Base-by-base conservation (phyloP, 1,284 basidiomycete genomes). In the Austroboletus olivaceoglutinosus region DNA sequence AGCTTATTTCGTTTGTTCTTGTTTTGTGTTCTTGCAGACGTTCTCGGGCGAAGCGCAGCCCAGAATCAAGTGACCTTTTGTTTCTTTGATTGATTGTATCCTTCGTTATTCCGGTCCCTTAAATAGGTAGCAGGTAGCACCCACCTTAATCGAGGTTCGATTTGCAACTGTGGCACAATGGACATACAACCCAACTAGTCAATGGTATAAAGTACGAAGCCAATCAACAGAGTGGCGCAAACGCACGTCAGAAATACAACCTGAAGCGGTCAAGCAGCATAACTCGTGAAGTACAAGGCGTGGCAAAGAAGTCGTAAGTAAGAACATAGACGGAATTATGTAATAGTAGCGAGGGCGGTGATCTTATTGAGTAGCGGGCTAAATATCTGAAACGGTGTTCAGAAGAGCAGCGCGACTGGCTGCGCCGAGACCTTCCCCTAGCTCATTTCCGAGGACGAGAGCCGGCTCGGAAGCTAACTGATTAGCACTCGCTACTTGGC, bases 381-480 rank as follows among this genome's bases (percentile, higher is more conserved):
- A 81, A 12, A 78, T 53, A 18, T 76, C 63, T 25, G 76, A 61
- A 25, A 81, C 68, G 62, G 76, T 78, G 65, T 71, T 80, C 56
- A 88, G 64, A 43, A 88, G 50, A 38, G 76, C 83, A 29, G 71
- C 78, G 23, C 80, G 79, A 39, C 77, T 73, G 38, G 73, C 71
- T 36, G 70, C 61, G 47, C 77, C 74, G 15, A 79, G 50, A 45
- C 69, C 65, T 53, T 77, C 74, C 30, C 73, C 76, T 8, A 55
- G 59, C 62, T 82, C 82, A 22, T 71, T 73, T 29, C 67, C 66
- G 10, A 75, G 53, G 45, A 69, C 52, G 21, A 63, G 60, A 15
- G 58, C 67, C 13, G 75, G 73, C 16, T 73, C 71, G 5, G 77
- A 73, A 44, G 65, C 47, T 18, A 48, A 16, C n/a, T 62, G 58